A percentile compares a stretch with the other conserved stretches of the same genome.
phyloP scores from a whole-genome alignment of 306 rosid species.

The Lablab purpureus region DNA sequence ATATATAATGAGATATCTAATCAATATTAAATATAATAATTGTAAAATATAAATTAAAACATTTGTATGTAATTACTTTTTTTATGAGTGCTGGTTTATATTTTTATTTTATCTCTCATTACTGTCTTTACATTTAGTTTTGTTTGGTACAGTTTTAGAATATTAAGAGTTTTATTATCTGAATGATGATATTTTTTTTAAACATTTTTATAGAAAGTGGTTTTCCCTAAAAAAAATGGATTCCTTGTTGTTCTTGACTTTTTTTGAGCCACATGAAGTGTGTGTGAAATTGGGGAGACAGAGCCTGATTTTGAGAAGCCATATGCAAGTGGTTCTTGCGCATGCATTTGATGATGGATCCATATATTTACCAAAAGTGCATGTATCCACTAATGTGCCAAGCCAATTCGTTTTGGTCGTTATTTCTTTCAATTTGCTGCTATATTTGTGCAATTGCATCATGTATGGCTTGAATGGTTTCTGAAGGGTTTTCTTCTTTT shows the following conservation, averaged over 20 bases:
- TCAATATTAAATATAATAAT: too few relatives aligned
- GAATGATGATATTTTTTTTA: too few relatives aligned
- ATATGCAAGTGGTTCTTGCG: not conserved
- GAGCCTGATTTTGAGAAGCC: not conserved
- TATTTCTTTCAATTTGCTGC: not conserved
- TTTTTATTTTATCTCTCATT: too few relatives aligned
- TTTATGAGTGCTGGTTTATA: too few relatives aligned
- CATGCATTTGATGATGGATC: not conserved
- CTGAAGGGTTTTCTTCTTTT: not conserved
- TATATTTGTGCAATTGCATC: not conserved
- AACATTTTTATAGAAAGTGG: not conserved
- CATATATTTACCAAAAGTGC: not conserved
- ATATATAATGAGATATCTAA: too few relatives aligned
- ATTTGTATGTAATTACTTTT: too few relatives aligned
- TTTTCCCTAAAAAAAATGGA: not conserved
- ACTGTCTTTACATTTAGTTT: too few relatives aligned
- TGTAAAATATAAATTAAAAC: too few relatives aligned
- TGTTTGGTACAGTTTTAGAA: too few relatives aligned
- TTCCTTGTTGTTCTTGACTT: not conserved
- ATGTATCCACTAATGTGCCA: not conserved
- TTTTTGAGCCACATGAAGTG: not conserved
- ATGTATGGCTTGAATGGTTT: not conserved
- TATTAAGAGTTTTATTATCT: not conserved
- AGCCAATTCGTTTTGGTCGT: not conserved
- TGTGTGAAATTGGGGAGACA: not conserved